Evolutionary conservation across 139 green algal species (phyloP).

Genomic region (Picochlorum costavermella): DNA sequence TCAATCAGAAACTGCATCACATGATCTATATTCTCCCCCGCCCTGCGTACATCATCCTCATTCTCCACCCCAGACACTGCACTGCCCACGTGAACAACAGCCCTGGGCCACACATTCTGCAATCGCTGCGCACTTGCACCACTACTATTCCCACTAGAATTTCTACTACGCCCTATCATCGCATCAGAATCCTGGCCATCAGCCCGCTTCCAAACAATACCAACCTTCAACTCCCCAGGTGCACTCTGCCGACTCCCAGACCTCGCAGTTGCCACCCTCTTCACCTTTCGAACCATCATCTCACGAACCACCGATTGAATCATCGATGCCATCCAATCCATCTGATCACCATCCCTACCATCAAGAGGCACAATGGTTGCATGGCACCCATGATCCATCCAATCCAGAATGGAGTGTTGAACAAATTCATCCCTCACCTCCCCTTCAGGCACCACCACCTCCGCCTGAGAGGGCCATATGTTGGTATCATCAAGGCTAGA

Average conservation of each 20-base stretch:
- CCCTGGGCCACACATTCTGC: too few relatives aligned
- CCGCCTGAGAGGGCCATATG: background rate
- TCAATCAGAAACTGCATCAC: background rate
- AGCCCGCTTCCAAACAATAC: too few relatives aligned
- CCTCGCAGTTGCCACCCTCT: too few relatives aligned
- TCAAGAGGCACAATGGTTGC: background rate
- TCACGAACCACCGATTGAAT: background rate
- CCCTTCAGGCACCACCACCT: background rate
- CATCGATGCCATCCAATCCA: background rate
- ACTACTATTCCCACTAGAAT: too few relatives aligned
- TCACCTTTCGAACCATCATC: background rate
- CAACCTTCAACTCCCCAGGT: too few relatives aligned
- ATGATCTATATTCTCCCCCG: too few relatives aligned
- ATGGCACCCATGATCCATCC: slow-evolving; percentile 1
- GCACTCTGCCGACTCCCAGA: too few relatives aligned
- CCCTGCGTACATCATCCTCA: background rate
- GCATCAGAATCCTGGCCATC: too few relatives aligned
- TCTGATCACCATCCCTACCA: background rate
- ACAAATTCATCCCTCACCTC: background rate
- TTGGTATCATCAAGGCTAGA: too few relatives aligned
- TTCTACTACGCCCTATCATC: too few relatives aligned
- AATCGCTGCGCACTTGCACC: too few relatives aligned
- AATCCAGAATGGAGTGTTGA: background rate
- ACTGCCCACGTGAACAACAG: too few relatives aligned
- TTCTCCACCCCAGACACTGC: background rate